Evolutionary conservation across 306 rosid species (phyloP), one percentile per base, ranked within the genome.

Genomic region (Vigna unguiculata): DNA sequence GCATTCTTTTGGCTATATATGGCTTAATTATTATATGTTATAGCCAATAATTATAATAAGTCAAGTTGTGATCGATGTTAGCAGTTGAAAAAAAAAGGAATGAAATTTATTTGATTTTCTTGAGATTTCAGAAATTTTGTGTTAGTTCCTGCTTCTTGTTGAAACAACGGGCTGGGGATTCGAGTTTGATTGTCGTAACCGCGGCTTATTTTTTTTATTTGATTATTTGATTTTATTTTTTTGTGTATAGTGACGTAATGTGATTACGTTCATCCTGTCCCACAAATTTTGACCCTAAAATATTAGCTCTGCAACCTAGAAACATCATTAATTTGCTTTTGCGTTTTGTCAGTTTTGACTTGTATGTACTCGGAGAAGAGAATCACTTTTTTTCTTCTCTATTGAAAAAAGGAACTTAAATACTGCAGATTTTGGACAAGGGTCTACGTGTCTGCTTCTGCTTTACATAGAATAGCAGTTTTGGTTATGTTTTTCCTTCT

Each of bases 1-100:
- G 19, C 19, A 82, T 85, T 79, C 82, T 88, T 88, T 82, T 72
- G 84, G 80, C 75, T 72, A 43, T 12, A 43, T 43, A 77, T 76
- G 76, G 30, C 16, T 13, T 49, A 49, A 32, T 32, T 4, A 28
- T 28, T 28, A 28, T 30, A 4, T 64, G 1, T 21, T 59, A 2
- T 79, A 75, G 79, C 82, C 84, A 51, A 51, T 53, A 19, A 20
- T 19, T 53, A 53, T 9, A 54, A 54, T 54, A 54, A 54, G 30
- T 53, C 21, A 54, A 54, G 30, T 53, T 20, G 0, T 52, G 43
- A 8, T 38, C 43, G 21, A 48, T 48, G 58, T 17, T 52, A 52
- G 9, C 8, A 73, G 13, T 3, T 10, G 53, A 16, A 34, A n/a
- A 17, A 40, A n/a, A 28, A 74, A 36, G 7, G 24, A 36, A 77